Conservation (phyloP, 2,329 filamentous ascomycete genomes). For the Claviceps sp. region DNA sequence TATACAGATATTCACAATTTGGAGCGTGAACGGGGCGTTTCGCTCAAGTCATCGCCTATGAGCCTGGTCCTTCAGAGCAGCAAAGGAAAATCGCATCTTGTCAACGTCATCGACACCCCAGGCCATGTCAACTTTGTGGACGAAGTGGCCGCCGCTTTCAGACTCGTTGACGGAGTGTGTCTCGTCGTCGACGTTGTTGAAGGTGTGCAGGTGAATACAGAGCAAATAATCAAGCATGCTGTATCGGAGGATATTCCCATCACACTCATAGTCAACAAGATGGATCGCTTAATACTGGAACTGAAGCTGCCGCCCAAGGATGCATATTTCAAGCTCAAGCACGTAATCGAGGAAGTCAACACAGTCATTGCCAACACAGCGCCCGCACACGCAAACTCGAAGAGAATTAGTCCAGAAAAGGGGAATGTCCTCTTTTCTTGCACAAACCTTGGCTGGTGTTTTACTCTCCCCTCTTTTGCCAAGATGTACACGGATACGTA, state of each 20-base stretch:
- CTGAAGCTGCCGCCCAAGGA: conserved; percentile 87
- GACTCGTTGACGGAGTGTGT: conserved; percentile 82
- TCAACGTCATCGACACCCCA: conserved; percentile 93
- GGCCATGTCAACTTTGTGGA: conserved; percentile 98
- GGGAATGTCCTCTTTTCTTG: conserved; percentile 97
- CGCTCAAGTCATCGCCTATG: conserved; percentile 90
- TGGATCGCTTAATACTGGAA: conserved; percentile 90
- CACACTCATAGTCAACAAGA: conserved; percentile 89
- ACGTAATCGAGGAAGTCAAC: conserved; percentile 97
- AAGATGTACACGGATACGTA: conserved; percentile 93
- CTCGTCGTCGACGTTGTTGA: conserved; percentile 93
- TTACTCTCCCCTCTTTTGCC: conserved; percentile 85
- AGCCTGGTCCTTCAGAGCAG: conserved; percentile 78
- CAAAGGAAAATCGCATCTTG: conserved; percentile 83
- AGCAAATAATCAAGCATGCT: conserved; percentile 93
- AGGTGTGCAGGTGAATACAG: conserved; percentile 96
- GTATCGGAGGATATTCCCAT: conserved; percentile 81
- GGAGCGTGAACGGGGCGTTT: conserved; percentile 80
- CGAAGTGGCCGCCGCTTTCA: conserved; percentile 78
- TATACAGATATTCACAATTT: conserved; percentile 89
- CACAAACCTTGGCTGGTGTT: conserved; percentile 90
- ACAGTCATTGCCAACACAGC: conserved; percentile 81
- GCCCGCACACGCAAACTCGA: conserved; percentile 65
- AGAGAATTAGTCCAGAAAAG: conserved; percentile 83
- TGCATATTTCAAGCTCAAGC: conserved; percentile 97